Evolutionary conservation across 1,284 basidiomycete species (phyloP), one percentile per base, ranked within the genome.

Genomic region (Ganoderma lingzhi): DNA sequence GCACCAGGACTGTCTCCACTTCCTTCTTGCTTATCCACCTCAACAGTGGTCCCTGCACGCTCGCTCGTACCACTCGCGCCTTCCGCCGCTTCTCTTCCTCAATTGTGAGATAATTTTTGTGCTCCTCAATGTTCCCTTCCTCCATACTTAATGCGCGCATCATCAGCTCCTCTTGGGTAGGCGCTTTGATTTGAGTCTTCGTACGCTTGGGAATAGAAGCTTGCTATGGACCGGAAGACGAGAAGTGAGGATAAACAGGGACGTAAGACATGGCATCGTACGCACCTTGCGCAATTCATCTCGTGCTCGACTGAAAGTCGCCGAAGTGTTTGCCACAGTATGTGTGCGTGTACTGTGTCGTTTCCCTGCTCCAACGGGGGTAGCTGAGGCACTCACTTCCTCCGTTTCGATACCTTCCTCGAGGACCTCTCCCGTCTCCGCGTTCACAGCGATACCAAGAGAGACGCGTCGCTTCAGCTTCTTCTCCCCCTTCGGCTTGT

Each of bases 41-140:
- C 45, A 96, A 68, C 55, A 92, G 82, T 0, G 93, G 93, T 0
- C 94, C 94, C 44, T 89, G 82, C 17, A 95, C 84, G 6, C 85
- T 78, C 44, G 86, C 82, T 64, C 91, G 86, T 41, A 90, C 85
- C 48, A 90, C 84, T 39, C 88, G 84, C 61, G 92, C 88, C 64
- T 88, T 86, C 72, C 87, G 88, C 32, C 93, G 88, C 74, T 93
- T 93, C 81, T 95, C 94, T 76, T 94, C 94, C 74, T 96, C 95
- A 2, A 88, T 81, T 66, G 85, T 86, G 37, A 96, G 86, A 75
- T 96, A 96, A 71, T 93, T 87, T 48, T 88, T 84, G 73, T 96
- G 91, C 63, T 93, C 90, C n/a, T 86, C 84, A 30, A 91, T 88
- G 75, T 96, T 96, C 4, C 90, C 89, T 80, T 96, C 94, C 77